Conservation (phyloP, 176 grass and related monocot genomes). For the Musa acuminata region DNA sequence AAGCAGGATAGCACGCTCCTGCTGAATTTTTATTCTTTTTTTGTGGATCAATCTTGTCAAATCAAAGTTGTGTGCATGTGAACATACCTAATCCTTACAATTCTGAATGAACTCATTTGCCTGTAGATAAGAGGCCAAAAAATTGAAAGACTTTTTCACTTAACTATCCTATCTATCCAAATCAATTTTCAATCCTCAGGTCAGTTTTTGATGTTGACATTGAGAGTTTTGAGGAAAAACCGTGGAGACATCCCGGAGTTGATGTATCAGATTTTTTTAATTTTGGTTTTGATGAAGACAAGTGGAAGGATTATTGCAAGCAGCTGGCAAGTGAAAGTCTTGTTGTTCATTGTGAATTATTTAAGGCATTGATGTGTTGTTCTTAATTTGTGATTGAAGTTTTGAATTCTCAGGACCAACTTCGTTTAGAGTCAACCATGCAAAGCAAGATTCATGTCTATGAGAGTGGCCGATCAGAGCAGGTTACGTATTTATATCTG, state of each 20-base stretch:
- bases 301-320: constrained; percentile 97
- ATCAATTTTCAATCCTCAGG: constrained; percentile 25
- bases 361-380: background rate
- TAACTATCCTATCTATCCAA: background rate
- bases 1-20: no score
- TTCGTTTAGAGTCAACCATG: constrained; percentile 89
- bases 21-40: no score
- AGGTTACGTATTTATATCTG: constrained; percentile 29
- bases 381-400: constrained; percentile 3
- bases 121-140: background rate
- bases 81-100: background rate
- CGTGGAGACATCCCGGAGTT: constrained; percentile 79
- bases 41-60: no score
- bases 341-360: background rate
- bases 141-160: background rate
- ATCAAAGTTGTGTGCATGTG: background rate
- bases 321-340: constrained; percentile 50
- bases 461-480: constrained; percentile 92
- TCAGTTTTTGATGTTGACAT: constrained; percentile 78
- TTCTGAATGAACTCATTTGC: background rate
- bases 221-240: constrained; percentile 93
- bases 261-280: constrained; percentile 90
- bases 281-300: constrained; percentile 80
- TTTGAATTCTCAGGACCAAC: constrained; percentile 59
- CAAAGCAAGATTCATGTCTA: constrained; percentile 98